Percentiles rank a stretch among this genome's conserved stretches.
Conservation (phyloP, 192 early-diverging fungal species). For the Coemansia interrupta region DNA sequence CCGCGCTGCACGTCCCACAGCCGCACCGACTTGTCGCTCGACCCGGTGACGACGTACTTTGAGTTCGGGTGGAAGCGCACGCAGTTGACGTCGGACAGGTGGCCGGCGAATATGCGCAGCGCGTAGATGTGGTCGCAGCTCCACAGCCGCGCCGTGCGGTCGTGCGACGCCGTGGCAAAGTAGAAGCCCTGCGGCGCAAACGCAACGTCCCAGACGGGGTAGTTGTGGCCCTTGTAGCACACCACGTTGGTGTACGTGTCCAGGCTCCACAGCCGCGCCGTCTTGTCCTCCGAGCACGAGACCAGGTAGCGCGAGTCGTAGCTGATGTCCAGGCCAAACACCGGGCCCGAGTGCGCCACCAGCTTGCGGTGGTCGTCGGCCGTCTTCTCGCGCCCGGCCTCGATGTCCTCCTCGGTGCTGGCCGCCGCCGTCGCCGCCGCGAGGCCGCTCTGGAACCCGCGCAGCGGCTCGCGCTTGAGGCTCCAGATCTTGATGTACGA, state of each 20-base stretch:
- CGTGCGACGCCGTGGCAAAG: conserved; percentile 95
- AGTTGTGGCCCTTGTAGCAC: conserved; percentile 93
- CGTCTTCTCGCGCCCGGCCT: conserved; percentile 59
- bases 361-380: conserved; percentile 61
- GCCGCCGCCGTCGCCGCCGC: conserved; percentile 51
- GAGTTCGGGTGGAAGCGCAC: conserved; percentile 97
- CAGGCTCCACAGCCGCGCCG: conserved; percentile 93
- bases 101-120: conserved; percentile 95
- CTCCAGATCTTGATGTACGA: conserved; percentile 93
- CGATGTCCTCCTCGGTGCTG: conserved; percentile 57
- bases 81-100: conserved; percentile 91
- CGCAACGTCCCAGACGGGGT: conserved; percentile 94
- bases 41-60: conserved; percentile 91
- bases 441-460: conserved; percentile 61
- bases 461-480: conserved; percentile 70
- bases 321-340: conserved; percentile 85
- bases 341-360: conserved; percentile 87
- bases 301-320: conserved; percentile 80
- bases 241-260: conserved; percentile 90
- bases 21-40: conserved; percentile 80
- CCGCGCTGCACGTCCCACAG: conserved; percentile 95
- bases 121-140: conserved; percentile 95
- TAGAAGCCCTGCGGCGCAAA: conserved; percentile 90
- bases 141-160: conserved; percentile 94
- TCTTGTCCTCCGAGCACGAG: conserved; percentile 89